Percentiles rank a stretch among this genome's conserved stretches.
phyloP scores from a whole-genome alignment of 225 moss, liverwort and hornwort genomes.

The Asterella californica region DNA sequence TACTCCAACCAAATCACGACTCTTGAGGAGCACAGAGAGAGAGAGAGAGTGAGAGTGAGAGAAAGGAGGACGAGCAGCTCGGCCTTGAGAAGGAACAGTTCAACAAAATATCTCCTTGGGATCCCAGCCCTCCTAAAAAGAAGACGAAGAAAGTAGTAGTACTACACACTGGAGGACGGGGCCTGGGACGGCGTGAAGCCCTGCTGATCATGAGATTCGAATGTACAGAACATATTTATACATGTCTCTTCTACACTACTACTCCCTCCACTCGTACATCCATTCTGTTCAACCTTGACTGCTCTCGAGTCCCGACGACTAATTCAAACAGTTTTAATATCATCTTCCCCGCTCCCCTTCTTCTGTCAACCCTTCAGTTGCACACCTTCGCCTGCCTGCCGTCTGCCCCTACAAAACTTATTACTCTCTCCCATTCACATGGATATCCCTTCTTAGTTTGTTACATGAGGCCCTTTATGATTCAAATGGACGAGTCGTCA shows the following conservation, averaged over 20 bases:
- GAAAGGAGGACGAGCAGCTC: neutral
- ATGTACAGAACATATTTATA: neutral
- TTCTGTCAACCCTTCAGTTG: neutral
- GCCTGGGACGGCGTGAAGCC: neutral
- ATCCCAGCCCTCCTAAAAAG: neutral
- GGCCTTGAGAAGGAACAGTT: neutral
- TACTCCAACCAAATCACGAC: neutral
- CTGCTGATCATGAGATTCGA: constrained; percentile 1
- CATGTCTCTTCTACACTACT: neutral
- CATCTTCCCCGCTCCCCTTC: neutral
- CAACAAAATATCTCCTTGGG: neutral
- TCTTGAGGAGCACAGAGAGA: neutral
- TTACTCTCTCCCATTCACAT: neutral
- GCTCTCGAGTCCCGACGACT: no score
- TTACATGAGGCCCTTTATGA: neutral
- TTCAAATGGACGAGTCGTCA: neutral
- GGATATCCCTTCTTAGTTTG: neutral
- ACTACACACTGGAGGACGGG: neutral
- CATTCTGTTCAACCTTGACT: neutral
- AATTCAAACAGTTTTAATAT: no score
- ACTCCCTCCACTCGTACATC: neutral
- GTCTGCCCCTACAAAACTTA: neutral
- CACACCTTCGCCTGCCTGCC: neutral
- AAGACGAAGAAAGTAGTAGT: no score
- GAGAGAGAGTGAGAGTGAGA: neutral